phyloP scores from a whole-genome alignment of 208 protist species.

The Acanthamoeba lenticulata region DNA sequence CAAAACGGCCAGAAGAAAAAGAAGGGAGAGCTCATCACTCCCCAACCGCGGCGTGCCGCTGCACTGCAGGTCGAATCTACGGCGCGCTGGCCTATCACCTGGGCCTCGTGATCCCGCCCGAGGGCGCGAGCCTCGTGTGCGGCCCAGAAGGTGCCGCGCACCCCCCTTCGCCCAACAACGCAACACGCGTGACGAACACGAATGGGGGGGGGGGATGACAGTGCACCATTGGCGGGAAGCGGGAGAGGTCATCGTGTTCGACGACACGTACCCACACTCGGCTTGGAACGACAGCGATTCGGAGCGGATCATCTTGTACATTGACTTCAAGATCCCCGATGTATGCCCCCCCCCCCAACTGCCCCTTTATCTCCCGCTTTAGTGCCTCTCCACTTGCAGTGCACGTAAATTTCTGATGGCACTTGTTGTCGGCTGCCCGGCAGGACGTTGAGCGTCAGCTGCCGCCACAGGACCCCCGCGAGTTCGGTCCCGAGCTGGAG shows the following conservation, averaged over 20 bases:
- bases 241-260: slow-evolving; percentile 66
- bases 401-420: neutral
- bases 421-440: neutral
- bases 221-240: slow-evolving; percentile 54
- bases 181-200: neutral
- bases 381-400: neutral
- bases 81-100: slow-evolving; percentile 62
- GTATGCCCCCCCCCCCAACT: neutral
- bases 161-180: neutral
- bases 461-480: neutral
- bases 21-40: too few relatives aligned
- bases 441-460: neutral
- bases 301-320: slow-evolving; percentile 66
- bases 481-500: neutral
- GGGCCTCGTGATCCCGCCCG: slow-evolving; percentile 54
- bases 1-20: too few relatives aligned
- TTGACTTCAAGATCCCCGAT: slow-evolving; percentile 63
- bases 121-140: slow-evolving; percentile 48
- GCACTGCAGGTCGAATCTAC: slow-evolving; percentile 16
- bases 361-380: neutral
- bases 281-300: slow-evolving; percentile 66
- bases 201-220: neutral
- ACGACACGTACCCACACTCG: slow-evolving; percentile 61
- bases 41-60: neutral
- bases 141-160: slow-evolving; percentile 6